Conservation (phyloP, 345 rosid genomes). For the Rubroshorea leprosula region DNA sequence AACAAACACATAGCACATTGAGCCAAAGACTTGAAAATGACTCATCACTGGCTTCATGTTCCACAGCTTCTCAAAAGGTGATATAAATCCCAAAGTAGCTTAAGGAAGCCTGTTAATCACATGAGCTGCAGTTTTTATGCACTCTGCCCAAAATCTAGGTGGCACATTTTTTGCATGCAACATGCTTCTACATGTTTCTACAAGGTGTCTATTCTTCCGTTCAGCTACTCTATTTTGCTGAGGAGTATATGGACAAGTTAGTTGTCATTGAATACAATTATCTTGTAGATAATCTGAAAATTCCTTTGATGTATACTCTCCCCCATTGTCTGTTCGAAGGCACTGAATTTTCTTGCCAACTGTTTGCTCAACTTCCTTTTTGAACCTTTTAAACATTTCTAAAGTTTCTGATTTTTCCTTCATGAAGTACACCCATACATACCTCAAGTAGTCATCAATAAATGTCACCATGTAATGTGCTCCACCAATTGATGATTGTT, state of each 20-base stretch:
- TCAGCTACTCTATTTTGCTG: neutral
- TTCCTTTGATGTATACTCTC: neutral
- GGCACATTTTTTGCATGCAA: slow-evolving; percentile 8
- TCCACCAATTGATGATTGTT: too few relatives aligned
- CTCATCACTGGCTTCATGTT: neutral
- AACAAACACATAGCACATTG: slow-evolving; percentile 6
- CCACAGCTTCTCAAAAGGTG: slow-evolving; percentile 11
- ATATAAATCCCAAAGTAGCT: neutral
- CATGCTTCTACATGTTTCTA: too few relatives aligned
- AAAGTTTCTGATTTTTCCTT: neutral
- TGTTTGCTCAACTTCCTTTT: neutral
- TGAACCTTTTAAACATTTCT: neutral
- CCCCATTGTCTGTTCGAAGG: neutral
- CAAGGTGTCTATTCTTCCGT: slow-evolving; percentile 6
- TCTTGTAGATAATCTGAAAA: neutral
- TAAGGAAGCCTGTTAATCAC: slow-evolving; percentile 2
- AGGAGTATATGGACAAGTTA: slow-evolving; percentile 5
- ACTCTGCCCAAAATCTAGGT: slow-evolving; percentile 9
- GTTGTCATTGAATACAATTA: neutral
- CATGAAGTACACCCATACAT: neutral
- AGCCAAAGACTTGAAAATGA: slow-evolving; percentile 3
- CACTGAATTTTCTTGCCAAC: neutral
- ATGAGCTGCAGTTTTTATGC: slow-evolving; percentile 1
- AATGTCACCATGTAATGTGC: neutral
- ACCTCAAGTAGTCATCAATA: neutral